Evolutionary conservation across 2,329 filamentous ascomycete genomes (phyloP), one percentile per base, ranked within the genome.

Genomic region (Diplocarpon rosae): DNA sequence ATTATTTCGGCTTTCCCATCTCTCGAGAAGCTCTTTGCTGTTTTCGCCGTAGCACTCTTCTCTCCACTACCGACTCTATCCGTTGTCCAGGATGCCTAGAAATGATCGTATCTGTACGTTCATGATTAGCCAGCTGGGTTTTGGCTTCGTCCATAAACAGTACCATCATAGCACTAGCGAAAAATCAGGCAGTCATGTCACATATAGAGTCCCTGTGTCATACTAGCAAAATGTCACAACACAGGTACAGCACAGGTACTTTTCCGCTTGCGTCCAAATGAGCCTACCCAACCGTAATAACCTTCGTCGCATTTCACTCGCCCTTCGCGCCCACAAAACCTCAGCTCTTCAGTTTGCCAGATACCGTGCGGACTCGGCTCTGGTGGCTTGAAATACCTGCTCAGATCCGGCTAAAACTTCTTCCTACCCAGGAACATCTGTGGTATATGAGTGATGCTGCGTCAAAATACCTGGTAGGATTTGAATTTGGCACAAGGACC

Each of bases 391-490:
- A 88, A 92, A 45, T 88, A 87, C 10, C 90, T 74, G 7, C 89
- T 95, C 32, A 95, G 71, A 53, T 95, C 79, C 5, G 89, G 90
- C 15, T 72, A 62, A 62, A 95, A 94, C 33, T 71, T 65, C 47
- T 79, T 75, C 1, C 67, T 70, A 1, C 75, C 69, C 8, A 95
- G 71, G 62, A 92, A 92, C 39, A 80, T 92, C 41, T 67, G 66
- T 3, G 95, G 71, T 2, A 93, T 72, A 62, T 89, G 81, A 37
- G 72, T 66, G 1, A 92, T 85, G 86, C 86, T 7, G 75, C 68
- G 56, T 90, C 85, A 59, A 95, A 96, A 68, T 98, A 96, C 59
- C 92, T 76, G 2, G 92, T 96, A 66, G 89, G 95, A 52, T 96
- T 88, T 13, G 77, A 90, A 64, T 93, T 92, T 54, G 69, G 77